Percentiles rank a stretch among this genome's conserved stretches.
Evolutionary conservation across 2,329 filamentous ascomycete species (phyloP).

Genomic region (Botrytis aclada): DNA sequence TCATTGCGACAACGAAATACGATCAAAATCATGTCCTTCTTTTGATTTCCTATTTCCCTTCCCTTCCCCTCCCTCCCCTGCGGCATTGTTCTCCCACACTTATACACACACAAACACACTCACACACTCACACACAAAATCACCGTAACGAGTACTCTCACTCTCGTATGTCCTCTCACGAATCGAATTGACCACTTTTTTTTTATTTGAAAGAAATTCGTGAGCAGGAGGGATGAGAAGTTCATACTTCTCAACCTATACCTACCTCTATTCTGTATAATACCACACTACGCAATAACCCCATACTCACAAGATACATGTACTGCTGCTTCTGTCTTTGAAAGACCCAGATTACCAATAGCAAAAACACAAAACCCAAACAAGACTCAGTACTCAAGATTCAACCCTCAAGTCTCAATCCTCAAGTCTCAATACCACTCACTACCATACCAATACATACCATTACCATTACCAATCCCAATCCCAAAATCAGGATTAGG

Average conservation of each 20-base stretch:
- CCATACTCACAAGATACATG: not conserved
- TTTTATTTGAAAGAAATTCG: not conserved
- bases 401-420: not conserved
- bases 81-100: not conserved
- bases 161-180: not conserved
- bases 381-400: not conserved
- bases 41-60: not conserved
- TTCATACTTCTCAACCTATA: not conserved
- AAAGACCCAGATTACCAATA: not conserved
- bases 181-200: not conserved
- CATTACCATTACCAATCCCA: not conserved
- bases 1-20: not conserved
- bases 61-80: not conserved
- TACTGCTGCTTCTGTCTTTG: not conserved
- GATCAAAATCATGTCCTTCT: conserved; percentile 4
- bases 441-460: not conserved
- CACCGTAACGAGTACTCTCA: not conserved
- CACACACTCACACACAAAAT: not conserved
- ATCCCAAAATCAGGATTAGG: not conserved
- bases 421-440: not conserved
- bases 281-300: not conserved
- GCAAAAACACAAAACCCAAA: not conserved
- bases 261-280: not conserved
- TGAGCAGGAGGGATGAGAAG: conserved; percentile 1
- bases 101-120: not conserved